Evolutionary conservation across 352 stramenopile genomes (phyloP), one percentile per base, ranked within the genome.

Genomic region (Pythium apleroticum): DNA sequence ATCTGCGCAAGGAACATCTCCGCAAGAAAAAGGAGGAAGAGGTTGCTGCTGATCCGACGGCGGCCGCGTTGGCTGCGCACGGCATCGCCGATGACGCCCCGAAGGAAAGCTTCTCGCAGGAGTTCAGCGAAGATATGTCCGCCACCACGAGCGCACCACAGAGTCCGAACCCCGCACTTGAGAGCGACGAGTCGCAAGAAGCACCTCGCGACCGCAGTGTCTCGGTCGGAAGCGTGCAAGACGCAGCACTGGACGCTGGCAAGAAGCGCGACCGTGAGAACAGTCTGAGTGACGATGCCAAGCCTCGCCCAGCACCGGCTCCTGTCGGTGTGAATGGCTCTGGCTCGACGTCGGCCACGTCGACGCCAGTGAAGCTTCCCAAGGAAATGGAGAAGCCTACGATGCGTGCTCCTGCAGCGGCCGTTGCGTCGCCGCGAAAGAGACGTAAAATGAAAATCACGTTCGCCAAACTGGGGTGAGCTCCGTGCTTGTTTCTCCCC

Each of bases 361-460:
- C 66, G 33, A 72, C 66, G 17, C 66, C 66, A 1, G 61, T 73
- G 19, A 73, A 73, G 57, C 37, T 66, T 14, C 54, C 68, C 43
- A 84, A 82, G 68, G 74, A 76, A 48, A 52, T 80, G 57, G 82
- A 78, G 61, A 84, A 87, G 55, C 66, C 73, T 14, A 60, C 72
- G 63, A 67, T 81, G 61, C 59, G 71, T 52, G 60, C 71, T 20
- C 60, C 69, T 20, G 75, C 78, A 60, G 71, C 82, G 50, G 59
- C 71, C 6, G 73, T 83, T 45, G 81, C 84, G 43, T 93, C 86
- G 52, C 86, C 86, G 52, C 86, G 86, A 75, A 95, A 95, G 72
- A 81, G 86, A 81, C 86, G 86, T 88, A 95, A 95, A 89, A 95
- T 95, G 86, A 95, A 95, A 90, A 95, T 95, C 77, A 90, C 83